Evolutionary conservation across 1,284 basidiomycete genomes (phyloP), one percentile per base, ranked within the genome.

Genomic region (Coriolopsis trogii): DNA sequence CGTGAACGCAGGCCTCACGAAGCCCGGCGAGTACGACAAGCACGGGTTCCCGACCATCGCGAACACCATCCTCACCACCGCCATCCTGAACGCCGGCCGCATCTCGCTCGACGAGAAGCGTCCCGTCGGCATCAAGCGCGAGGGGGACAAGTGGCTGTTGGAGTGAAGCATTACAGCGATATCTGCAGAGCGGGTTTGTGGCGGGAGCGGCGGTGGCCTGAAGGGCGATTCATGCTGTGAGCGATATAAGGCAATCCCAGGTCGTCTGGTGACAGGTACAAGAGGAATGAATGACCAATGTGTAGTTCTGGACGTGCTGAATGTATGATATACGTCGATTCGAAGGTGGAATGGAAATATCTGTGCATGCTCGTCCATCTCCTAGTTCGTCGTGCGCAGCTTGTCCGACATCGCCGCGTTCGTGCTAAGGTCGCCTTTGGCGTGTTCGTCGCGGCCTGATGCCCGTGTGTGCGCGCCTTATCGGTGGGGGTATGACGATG

Each of bases 11-110:
- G 84, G 86, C 15, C 67, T 76, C 51, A 73, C 81, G 41, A 80
- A 79, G 70, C 83, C 85, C 16, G 76, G 67, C 30, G 86, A 91
- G 59, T 96, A 85, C 69, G 93, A 96, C 70, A 71, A 70, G 40
- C 85, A 88, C 56, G 90, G 89, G 25, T 76, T 94, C 56, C 93
- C 94, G 31, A 96, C 94, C 23, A 93, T 95, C 69, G 79, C 82
- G 51, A 90, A 91, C 72, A 95, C 93, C 1, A 84, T 96, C 26
- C 74, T 94, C 60, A 95, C 93, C 15, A 95, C 94, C 9, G 94
- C 93, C 6, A 95, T 96, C 68, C 80, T 96, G 58, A 82, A 95
- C 61, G 94, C 94, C 25, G 94, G 94, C 9, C 82, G 94, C 46
- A 86, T 92, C 63, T 92, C 89, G 63, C 74, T 96, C 48, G 93